Evolutionary conservation across 2,329 filamentous ascomycete genomes (phyloP), one percentile per base, ranked within the genome.

Genomic region (Xylariaceae sp.): DNA sequence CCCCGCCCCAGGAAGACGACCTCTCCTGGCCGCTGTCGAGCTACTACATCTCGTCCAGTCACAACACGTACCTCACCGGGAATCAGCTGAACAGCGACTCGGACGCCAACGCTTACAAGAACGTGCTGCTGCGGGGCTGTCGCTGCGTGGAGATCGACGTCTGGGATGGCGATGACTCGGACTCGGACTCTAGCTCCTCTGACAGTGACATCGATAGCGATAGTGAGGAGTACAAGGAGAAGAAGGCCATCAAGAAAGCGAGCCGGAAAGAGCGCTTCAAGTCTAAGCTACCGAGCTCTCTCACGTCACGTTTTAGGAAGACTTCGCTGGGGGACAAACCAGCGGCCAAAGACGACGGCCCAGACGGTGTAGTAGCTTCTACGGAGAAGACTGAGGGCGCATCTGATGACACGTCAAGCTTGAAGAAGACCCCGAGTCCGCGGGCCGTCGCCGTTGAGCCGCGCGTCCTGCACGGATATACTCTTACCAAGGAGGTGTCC

Each of bases 111-210:
- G 85, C 86, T 2, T 96, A 96, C 68, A 87, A 87, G 50, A 82
- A 82, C 35, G 87, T 89, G 8, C 69, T 96, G 40, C 76, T 88
- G 51, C 80, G 86, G 36, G 88, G 88, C 2, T 94, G 89, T 53
- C 82, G 89, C 13, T 96, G 89, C 63, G 82, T 96, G 43, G 89
- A 96, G 66, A 86, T 96, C 44, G 89, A 96, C 56, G 94, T 92
- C 53, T 96, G 89, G 89, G 87, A 96, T 59, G 89, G 89, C 29
- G 79, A 84, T 40, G 83, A 88, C 54, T 88, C 55, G 55, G 84
- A 61, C 74, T 84, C 67, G 57, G 79, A 62, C 73, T 84, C 55
- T 70, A 74, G 38, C 71, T 83, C 61, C 73, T 84, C 76, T 9
- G 23, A 28, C 11, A 44, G 38, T 9, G 33, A 30, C 24, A 37